Conservation (phyloP, 306 rosid species). For the Coriaria nepalensis region DNA sequence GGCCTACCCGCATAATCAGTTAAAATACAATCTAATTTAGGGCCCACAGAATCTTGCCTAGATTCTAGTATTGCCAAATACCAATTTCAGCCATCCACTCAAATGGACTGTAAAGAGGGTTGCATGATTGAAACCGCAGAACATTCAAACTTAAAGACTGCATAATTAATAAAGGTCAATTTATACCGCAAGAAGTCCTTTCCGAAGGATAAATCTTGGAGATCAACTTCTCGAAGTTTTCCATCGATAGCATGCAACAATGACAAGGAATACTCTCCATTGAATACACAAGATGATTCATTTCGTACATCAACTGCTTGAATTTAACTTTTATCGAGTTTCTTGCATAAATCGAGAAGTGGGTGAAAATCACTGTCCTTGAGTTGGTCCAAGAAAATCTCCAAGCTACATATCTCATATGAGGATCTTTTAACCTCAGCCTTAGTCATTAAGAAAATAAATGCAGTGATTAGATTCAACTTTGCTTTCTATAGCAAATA, state of each 20-base stretch:
- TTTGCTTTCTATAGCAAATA: background rate
- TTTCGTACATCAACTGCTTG: slow-evolving; percentile 57
- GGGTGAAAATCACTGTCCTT: slow-evolving; percentile 58
- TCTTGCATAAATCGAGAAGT: slow-evolving; percentile 43
- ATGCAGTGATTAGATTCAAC: slow-evolving; percentile 12
- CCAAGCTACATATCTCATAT: slow-evolving; percentile 39
- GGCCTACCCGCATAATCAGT: too few species aligned
- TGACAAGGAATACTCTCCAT: slow-evolving; percentile 45
- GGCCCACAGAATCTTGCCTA: too few species aligned
- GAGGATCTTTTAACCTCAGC: slow-evolving; percentile 37
- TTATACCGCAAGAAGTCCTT: slow-evolving; percentile 59
- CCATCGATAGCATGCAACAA: slow-evolving; percentile 53
- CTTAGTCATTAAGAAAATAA: slow-evolving; percentile 23
- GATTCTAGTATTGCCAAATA: too few species aligned
- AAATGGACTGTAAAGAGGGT: too few species aligned
- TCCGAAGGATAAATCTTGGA: slow-evolving; percentile 46
- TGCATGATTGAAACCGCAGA: too few species aligned
- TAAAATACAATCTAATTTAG: too few species aligned
- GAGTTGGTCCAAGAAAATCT: slow-evolving; percentile 46
- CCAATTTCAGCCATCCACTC: too few species aligned
- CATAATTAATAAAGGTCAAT: slow-evolving; percentile 15
- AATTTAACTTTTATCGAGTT: slow-evolving; percentile 43
- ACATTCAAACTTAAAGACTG: slow-evolving; percentile 2
- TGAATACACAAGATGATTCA: slow-evolving; percentile 38
- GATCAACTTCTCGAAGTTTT: slow-evolving; percentile 76